phyloP scores from a whole-genome alignment of 768 basidiomycete genomes.

The Tephrocybe sp. region DNA sequence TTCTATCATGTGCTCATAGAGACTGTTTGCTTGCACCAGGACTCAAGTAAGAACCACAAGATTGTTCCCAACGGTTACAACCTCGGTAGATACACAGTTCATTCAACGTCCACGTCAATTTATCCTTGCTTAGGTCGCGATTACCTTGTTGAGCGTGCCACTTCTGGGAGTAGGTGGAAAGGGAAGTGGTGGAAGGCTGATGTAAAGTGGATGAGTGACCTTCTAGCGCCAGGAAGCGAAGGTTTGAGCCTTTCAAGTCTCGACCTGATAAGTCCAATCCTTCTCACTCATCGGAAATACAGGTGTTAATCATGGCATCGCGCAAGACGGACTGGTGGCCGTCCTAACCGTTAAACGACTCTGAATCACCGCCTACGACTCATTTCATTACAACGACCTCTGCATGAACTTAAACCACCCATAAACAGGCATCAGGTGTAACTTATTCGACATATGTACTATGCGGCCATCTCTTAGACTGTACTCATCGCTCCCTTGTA shows the following conservation, averaged over 20 bases:
- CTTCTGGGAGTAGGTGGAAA: slow-evolving; percentile 59
- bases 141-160: slow-evolving; percentile 69
- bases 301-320: slow-evolving; percentile 83
- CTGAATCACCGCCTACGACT: not conserved
- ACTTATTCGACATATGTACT: slow-evolving; percentile 10
- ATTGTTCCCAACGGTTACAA: slow-evolving; percentile 84
- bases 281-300: not conserved
- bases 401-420: not conserved
- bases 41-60: slow-evolving; percentile 66
- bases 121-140: slow-evolving; percentile 54
- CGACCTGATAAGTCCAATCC: not conserved
- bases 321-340: slow-evolving; percentile 81
- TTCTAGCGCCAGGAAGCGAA: slow-evolving; percentile 66
- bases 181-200: slow-evolving; percentile 75
- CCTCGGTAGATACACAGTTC: slow-evolving; percentile 27
- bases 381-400: not conserved
- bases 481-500: slow-evolving; percentile 1
- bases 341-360: slow-evolving; percentile 58
- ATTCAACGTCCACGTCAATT: not conserved
- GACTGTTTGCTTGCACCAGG: slow-evolving; percentile 28
- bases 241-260: slow-evolving; percentile 40
- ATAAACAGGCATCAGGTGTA: not conserved
- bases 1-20: slow-evolving; percentile 7
- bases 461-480: slow-evolving; percentile 2
- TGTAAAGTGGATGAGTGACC: slow-evolving; percentile 72